Evolutionary conservation across 2,329 filamentous ascomycete species (phyloP).

Genomic region (Fusarium newnesense): DNA sequence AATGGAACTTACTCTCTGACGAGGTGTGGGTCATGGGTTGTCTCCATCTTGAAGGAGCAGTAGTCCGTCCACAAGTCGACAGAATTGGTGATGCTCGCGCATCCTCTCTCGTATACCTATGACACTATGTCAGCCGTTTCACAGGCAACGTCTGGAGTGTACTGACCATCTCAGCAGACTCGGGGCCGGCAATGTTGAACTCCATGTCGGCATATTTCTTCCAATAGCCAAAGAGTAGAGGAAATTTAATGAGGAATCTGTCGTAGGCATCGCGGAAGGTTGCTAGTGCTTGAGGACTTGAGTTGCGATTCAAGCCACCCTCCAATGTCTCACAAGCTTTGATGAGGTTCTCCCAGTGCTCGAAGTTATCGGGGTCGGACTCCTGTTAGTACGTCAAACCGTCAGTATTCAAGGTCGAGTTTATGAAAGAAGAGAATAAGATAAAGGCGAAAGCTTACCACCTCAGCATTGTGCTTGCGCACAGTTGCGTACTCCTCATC

Average conservation of each 20-base stretch:
- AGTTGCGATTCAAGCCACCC: conserved; percentile 95
- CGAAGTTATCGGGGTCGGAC: conserved; percentile 87
- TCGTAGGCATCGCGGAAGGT: conserved; percentile 90
- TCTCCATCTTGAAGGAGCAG: conserved; percentile 97
- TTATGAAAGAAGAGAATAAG: neutral
- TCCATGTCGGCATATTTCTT: conserved; percentile 99
- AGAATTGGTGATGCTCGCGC: conserved; percentile 91
- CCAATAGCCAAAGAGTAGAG: conserved; percentile 97
- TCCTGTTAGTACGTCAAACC: conserved; percentile 54
- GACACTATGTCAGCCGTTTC: conserved; percentile 17
- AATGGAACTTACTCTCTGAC: conserved; percentile 98
- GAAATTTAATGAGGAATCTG: conserved; percentile 92
- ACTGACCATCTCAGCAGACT: conserved; percentile 94
- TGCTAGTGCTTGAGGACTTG: conserved; percentile 90
- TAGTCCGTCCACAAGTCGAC: conserved; percentile 98
- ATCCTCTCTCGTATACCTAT: conserved; percentile 95
- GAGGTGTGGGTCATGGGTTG: conserved; percentile 90
- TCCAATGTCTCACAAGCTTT: conserved; percentile 85
- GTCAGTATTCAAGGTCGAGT: conserved; percentile 36
- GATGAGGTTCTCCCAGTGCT: conserved; percentile 93
- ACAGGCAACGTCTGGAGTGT: neutral
- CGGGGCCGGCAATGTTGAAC: conserved; percentile 95
- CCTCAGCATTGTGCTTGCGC: conserved; percentile 78
- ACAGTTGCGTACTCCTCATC: conserved; percentile 87
- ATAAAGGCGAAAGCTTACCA: conserved; percentile 63